These are phyloP conservation scores for Phaffia rhodozyma DNA, from an alignment of 1,284 basidiomycete species.

Conservation along the genomic window DNA sequence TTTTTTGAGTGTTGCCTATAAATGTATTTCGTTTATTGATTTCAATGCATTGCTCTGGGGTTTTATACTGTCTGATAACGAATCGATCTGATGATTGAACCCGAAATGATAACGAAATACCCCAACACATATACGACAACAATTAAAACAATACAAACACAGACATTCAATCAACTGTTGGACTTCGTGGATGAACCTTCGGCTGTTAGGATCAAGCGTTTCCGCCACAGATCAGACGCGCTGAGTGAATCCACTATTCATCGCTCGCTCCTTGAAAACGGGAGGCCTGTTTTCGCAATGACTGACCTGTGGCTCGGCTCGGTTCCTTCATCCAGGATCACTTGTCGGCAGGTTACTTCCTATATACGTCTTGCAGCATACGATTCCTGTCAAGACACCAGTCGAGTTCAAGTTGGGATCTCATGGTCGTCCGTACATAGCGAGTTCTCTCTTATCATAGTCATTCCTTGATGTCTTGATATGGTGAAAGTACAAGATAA, in stretches of 20 bases:
- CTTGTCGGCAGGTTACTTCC: background rate
- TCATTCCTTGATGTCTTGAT: too few species aligned
- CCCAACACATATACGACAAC: too few species aligned
- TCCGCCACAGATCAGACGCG: background rate
- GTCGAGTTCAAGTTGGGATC: background rate
- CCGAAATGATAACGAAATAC: too few species aligned
- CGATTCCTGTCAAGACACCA: background rate
- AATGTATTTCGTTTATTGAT: background rate
- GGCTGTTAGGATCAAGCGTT: background rate
- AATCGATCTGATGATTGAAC: too few species aligned
- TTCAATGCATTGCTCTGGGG: too few species aligned
- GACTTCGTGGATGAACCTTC: background rate
- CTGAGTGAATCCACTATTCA: background rate
- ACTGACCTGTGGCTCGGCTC: background rate
- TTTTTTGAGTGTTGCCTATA: background rate
- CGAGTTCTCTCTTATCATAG: background rate
- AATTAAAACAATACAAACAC: too few species aligned
- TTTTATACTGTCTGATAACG: too few species aligned
- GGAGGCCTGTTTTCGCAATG: background rate
- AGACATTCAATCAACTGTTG: too few species aligned
- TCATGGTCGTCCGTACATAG: background rate
- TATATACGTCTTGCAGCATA: background rate
- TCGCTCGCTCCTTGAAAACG: background rate
- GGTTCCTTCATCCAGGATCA: background rate
- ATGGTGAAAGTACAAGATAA: too few species aligned